Conservation (phyloP, 495 filamentous ascomycete species). For the Tuber umbilicatum region DNA sequence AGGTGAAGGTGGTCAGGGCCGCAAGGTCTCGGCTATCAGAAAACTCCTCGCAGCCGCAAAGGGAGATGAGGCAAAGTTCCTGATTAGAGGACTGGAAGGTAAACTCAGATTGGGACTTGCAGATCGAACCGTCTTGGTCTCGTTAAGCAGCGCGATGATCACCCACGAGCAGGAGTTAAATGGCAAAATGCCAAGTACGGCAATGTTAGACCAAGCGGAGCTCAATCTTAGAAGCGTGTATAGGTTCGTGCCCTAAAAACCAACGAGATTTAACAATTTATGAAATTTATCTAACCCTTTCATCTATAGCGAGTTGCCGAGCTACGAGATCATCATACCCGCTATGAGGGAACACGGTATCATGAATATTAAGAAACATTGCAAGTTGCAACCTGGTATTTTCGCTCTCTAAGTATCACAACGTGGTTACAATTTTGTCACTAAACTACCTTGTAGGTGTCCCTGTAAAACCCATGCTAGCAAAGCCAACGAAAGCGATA, state of each 20-base stretch:
- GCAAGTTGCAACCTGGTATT: slow-evolving; percentile 80
- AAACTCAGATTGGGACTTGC: slow-evolving; percentile 87
- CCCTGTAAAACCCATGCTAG: slow-evolving; percentile 96
- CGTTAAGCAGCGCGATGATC: slow-evolving; percentile 80
- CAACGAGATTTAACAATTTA: not conserved
- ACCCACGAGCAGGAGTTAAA: slow-evolving; percentile 67
- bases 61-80: slow-evolving; percentile 90
- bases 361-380: slow-evolving; percentile 67
- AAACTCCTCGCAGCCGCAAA: slow-evolving; percentile 87
- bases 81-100: slow-evolving; percentile 87
- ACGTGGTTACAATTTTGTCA: not conserved
- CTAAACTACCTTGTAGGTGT: slow-evolving; percentile 45
- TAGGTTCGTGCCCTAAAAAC: slow-evolving; percentile 53
- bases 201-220: slow-evolving; percentile 75
- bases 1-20: slow-evolving; percentile 79
- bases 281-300: not conserved
- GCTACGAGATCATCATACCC: slow-evolving; percentile 91
- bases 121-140: slow-evolving; percentile 83
- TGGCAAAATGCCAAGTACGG: slow-evolving; percentile 56
- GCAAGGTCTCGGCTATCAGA: slow-evolving; percentile 91
- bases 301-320: slow-evolving; percentile 67
- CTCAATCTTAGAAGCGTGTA: slow-evolving; percentile 80
- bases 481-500: slow-evolving; percentile 98
- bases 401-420: no score
- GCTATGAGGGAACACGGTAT: slow-evolving; percentile 81